Evolutionary conservation across 2,329 filamentous ascomycete genomes (phyloP), one percentile per base, ranked within the genome.

Genomic region (Nannizzia gypsea): DNA sequence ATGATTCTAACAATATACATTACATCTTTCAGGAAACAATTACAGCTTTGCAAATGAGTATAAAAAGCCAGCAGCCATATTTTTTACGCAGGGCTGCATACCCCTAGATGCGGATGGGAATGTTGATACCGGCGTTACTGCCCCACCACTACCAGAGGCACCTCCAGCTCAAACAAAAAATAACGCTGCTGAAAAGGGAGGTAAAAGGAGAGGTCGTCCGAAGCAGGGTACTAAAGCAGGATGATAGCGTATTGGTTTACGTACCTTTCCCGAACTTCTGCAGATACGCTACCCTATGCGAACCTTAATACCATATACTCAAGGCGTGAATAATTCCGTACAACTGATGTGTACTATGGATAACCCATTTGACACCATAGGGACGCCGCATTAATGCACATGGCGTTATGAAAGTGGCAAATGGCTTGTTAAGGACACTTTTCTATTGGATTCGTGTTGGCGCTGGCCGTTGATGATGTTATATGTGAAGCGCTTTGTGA

Each of bases 81-180:
- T 97, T 77, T 99, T 97, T 73, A 85, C 90, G 0, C 93, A 99
- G 72, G 92, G 87, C 5, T 92, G 87, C 72, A 89, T 86, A 63
- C 72, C 75, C 15, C 65, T 63, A 13, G 71, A 71, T 36, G 63
- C 63, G 31, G 72, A 73, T 40, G 63, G 63, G 26, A 64, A 67
- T 52, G 62, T 60, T n/a, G 66, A 65, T 62, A 60, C 63, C 3
- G 46, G 61, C 60, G 62, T 58, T 11, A 52, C 61, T 24, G 62
- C 58, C 46, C 62, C 62, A 15, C 62, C 62, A 6, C 11, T 61
- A 15, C 59, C 57, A 36, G 60, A 63, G 24, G 17, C 31, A 5
- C 15, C 46, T 13, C 31, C 26, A 42, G 20, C 58, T 17, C 26
- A 48, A 20, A 17, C 20, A 11, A 56, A 40, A 31, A 38, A 26